These are phyloP conservation scores for Capsella bursapastoris DNA, from an alignment of 345 rosid species.

Conservation along the genomic window DNA sequence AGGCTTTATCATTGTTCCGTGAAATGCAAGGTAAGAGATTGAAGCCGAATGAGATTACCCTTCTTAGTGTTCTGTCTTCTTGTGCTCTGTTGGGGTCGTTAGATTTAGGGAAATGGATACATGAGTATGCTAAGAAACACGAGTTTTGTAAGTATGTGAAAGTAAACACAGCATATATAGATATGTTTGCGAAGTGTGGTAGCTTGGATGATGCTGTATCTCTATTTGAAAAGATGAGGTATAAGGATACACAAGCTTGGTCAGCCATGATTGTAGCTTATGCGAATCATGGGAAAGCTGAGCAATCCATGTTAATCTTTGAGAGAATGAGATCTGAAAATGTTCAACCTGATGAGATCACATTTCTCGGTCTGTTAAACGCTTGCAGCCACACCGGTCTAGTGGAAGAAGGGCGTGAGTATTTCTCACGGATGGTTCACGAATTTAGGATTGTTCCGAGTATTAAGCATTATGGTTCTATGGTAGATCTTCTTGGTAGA, in stretches of 20 bases:
- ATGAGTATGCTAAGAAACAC: constrained; percentile 64
- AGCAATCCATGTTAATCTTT: constrained; percentile 60
- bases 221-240: constrained; percentile 58
- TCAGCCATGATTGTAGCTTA: constrained; percentile 85
- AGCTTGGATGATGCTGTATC: constrained; percentile 71
- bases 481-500: constrained; percentile 88
- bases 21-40: constrained; percentile 66
- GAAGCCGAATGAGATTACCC: constrained; percentile 72
- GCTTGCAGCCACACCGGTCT: constrained; percentile 90
- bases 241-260: constrained; percentile 83
- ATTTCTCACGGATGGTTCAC: constrained; percentile 61
- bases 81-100: constrained; percentile 84
- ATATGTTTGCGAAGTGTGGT: constrained; percentile 95
- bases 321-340: constrained; percentile 61
- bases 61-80: constrained; percentile 78
- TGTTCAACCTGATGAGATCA: constrained; percentile 64
- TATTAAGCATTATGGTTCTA: constrained; percentile 84
- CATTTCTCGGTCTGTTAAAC: constrained; percentile 76
- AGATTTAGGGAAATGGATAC: constrained; percentile 86
- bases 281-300: constrained; percentile 79
- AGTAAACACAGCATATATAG: constrained; percentile 78
- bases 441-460: constrained; percentile 55
- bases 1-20: constrained; percentile 70
- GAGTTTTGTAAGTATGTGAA: constrained; percentile 59
- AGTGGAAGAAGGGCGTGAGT: constrained; percentile 62